Evolutionary conservation across 176 grass and related monocot species (phyloP).

Genomic region (Aechmea fasciata): DNA sequence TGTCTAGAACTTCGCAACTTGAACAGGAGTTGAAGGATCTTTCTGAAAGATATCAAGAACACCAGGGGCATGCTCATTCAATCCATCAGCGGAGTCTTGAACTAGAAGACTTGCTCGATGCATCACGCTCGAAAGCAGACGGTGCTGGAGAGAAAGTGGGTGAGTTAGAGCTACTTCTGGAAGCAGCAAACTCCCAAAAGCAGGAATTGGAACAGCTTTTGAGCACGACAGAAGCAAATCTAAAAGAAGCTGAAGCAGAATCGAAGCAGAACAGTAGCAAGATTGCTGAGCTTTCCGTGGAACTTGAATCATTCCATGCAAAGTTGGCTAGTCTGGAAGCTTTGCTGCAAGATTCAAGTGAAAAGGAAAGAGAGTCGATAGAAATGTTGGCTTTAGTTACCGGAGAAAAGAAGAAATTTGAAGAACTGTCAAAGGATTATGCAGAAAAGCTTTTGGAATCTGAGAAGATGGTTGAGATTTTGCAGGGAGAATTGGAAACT

Average conservation of each 20-base stretch:
- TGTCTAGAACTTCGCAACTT: slow-evolving; percentile 8
- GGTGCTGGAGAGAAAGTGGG: slow-evolving; percentile 19
- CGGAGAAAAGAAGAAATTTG: slow-evolving; percentile 59
- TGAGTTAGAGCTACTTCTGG: slow-evolving; percentile 24
- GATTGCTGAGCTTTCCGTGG: slow-evolving; percentile 40
- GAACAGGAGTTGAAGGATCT: slow-evolving; percentile 11
- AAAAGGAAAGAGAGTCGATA: slow-evolving; percentile 35
- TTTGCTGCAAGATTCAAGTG: slow-evolving; percentile 37
- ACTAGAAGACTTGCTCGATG: slow-evolving; percentile 21
- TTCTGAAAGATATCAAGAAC: slow-evolving; percentile 6
- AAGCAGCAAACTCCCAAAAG: slow-evolving; percentile 8
- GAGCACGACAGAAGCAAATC: slow-evolving; percentile 23
- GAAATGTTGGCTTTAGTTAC: slow-evolving; percentile 39
- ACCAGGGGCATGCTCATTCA: slow-evolving; percentile 4
- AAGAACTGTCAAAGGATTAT: slow-evolving; percentile 43
- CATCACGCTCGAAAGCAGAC: slow-evolving; percentile 24
- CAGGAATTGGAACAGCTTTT: slow-evolving; percentile 49
- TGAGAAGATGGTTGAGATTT: slow-evolving; percentile 30
- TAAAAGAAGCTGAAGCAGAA: slow-evolving; percentile 33
- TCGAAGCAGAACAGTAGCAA: slow-evolving; percentile 23
- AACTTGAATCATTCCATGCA: slow-evolving; percentile 60
- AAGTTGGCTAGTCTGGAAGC: slow-evolving; percentile 38
- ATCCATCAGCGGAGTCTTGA: slow-evolving; percentile 2
- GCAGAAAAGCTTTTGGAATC: slow-evolving; percentile 47
- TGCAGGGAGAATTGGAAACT: slow-evolving; percentile 45